Evolutionary conservation across 2,329 filamentous ascomycete genomes (phyloP), one percentile per base, ranked within the genome.

Genomic region (Sporothrix humicola): DNA sequence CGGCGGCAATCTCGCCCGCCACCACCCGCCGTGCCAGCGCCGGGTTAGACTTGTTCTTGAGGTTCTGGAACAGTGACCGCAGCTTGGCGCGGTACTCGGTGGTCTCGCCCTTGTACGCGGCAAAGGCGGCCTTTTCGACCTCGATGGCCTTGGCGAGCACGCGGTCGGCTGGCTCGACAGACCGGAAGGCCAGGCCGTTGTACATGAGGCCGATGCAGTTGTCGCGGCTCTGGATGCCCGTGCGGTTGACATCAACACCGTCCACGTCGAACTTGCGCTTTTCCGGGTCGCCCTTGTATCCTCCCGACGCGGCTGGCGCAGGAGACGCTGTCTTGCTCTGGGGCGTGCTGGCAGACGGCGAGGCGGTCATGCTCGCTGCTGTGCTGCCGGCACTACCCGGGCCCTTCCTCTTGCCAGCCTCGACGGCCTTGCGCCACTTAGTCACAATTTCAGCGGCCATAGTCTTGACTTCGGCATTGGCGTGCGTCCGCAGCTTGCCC

Each of bases 161-260:
- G 23, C 89, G 86, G 72, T 90, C 90, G 37, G 93, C 81, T 42
- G 92, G 89, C 81, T 92, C 92, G 73, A 90, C 88, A 65, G 92
- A 94, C 76, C 88, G 87, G 80, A 85, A 91, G 7, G 89, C 88
- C 20, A 99, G 87, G 17, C 95, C 96, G 79, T 99, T 96, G 85
- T 98, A 99, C 82, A 99, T 89, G 59, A 99, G 88, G 69, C 94
- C 94, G 76, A 98, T 91, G 81, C 93, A 97, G 79, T 90, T 92
- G 84, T 98, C 93, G 74, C 96, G 92, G 23, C 88, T 88, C 73
- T 87, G 84, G 74, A 92, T 91, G 66, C 90, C 90, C 17, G 94
- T 98, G 71, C 94, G 89, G 77, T 91, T 89, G 78, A 89, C 88
- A 78, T 95, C 90, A 71, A 97, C 90, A 56, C 91, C 91, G 81